Evolutionary conservation across 2,329 filamentous ascomycete genomes (phyloP), one percentile per base, ranked within the genome.

Genomic region (Monilinia vaccinii-corymbosi): DNA sequence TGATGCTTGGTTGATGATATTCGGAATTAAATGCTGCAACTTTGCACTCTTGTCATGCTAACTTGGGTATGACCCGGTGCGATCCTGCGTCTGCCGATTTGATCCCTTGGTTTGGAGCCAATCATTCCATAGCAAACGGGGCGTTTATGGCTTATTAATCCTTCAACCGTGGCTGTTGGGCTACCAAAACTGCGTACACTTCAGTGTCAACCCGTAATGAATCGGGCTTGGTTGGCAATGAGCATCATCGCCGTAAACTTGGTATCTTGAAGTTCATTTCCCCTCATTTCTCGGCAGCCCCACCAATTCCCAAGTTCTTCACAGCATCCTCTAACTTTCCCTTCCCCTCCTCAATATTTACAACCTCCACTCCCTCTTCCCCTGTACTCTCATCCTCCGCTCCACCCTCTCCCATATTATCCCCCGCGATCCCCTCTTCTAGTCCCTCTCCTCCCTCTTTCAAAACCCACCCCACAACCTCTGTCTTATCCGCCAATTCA

Each of bases 401-500:
- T 21, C 57, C 62, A 10, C 56, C 52, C n/a, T 61, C 64, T 18
- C 66, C 64, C 3, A 48, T 66, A 45, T 48, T 58, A 44, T 66
- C 68, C 25, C 66, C 67, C 18, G 60, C 64, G 67, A 71, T 47
- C 56, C 73, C 58, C 58, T 75, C 63, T 56, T 77, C 67, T 61
- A 75, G 25, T 45, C 73, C 66, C 61, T 75, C 70, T 49, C 75
- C 66, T 62, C 73, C 68, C 66, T 72, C 71, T 46, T 75, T 66
- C 64, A 76, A 61, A 56, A 77, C 65, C 75, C 73, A 84, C 60
- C 85, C 79, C 4, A 85, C 83, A 11, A 88, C 83, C 8, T 84
- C 79, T 56, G 78, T 77, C 77, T 89, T 85, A 67, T 86, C 83
- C 64, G 85, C 83, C 66, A 88, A 79, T 71, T 88, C 83, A 18